A percentile compares a stretch with the other conserved stretches of the same genome.
Conservation (phyloP, 495 filamentous ascomycete genomes). For the Parmelia sp. region DNA sequence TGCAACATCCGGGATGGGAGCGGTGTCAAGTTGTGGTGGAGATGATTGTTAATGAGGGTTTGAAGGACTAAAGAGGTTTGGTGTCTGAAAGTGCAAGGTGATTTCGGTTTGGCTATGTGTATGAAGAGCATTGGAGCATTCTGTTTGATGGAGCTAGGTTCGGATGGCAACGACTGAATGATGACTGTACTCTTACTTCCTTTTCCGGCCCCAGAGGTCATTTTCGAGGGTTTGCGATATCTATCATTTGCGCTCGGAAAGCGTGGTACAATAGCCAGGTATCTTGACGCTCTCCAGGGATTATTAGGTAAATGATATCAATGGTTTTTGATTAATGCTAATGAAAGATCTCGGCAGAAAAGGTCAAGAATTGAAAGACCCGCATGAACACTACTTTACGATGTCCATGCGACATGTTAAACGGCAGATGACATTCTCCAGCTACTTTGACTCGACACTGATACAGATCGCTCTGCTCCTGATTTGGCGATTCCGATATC, state of each 20-base stretch:
- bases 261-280: background rate
- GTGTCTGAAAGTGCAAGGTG: background rate
- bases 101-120: background rate
- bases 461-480: no score
- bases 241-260: background rate
- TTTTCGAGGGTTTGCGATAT: background rate
- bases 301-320: no score
- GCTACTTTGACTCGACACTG: no score
- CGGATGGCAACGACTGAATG: slow-evolving; percentile 1
- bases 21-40: slow-evolving; percentile 83
- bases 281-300: background rate
- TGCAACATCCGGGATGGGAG: slow-evolving; percentile 85
- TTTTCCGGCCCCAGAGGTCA: background rate
- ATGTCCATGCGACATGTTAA: no score
- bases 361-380: no score
- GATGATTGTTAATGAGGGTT: slow-evolving; percentile 89
- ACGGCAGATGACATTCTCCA: no score
- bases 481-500: no score
- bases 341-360: background rate
- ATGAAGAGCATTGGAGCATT: slow-evolving; percentile 1
- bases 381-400: no score
- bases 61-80: slow-evolving; percentile 55
- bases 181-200: background rate
- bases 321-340: background rate
- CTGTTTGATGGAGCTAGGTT: background rate